Conservation (phyloP, 352 stramenopile genomes). For the Phytopythium chamaehyphon region DNA sequence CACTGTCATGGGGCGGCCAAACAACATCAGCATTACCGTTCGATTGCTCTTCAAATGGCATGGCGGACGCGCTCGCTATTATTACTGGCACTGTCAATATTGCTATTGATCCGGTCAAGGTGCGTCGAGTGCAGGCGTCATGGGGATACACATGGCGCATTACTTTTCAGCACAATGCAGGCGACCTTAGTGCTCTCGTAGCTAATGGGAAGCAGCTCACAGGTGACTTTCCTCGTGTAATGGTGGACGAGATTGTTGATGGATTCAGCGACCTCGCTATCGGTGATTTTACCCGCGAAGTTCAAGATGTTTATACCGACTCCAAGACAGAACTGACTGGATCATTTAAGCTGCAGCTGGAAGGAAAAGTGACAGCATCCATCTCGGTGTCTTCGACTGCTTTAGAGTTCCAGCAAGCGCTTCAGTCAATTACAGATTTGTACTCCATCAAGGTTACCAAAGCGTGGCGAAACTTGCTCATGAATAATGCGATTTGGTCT, state of each 20-base stretch:
- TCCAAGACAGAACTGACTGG: conserved; percentile 54
- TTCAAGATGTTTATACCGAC: conserved; percentile 88
- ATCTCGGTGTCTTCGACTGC: conserved; percentile 78
- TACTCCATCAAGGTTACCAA: conserved; percentile 84
- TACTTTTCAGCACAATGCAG: conserved; percentile 85
- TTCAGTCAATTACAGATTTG: conserved; percentile 74
- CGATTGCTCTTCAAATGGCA: conserved; percentile 59
- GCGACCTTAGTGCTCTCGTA: conserved; percentile 85
- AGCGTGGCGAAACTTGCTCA: conserved; percentile 17
- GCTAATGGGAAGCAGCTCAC: conserved; percentile 80
- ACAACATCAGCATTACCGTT: conserved; percentile 57
- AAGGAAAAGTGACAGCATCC: conserved; percentile 71
- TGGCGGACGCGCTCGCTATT: conserved; percentile 75
- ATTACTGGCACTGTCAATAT: conserved; percentile 79
- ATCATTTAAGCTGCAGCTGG: conserved; percentile 88
- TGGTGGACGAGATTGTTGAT: conserved; percentile 69
- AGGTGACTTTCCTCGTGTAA: conserved; percentile 85
- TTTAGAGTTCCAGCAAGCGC: conserved; percentile 79
- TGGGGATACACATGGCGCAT: conserved; percentile 92
- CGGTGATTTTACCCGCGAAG: conserved; percentile 92
- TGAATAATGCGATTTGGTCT: conserved; percentile 86
- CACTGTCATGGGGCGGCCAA: conserved; percentile 88
- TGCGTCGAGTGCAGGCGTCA: conserved; percentile 46
- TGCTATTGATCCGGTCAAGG: conserved; percentile 69
- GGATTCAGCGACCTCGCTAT: conserved; percentile 88